These are phyloP conservation scores for Phytophthora uliginosa DNA, from an alignment of 352 stramenopile species.

Conservation along the genomic window DNA sequence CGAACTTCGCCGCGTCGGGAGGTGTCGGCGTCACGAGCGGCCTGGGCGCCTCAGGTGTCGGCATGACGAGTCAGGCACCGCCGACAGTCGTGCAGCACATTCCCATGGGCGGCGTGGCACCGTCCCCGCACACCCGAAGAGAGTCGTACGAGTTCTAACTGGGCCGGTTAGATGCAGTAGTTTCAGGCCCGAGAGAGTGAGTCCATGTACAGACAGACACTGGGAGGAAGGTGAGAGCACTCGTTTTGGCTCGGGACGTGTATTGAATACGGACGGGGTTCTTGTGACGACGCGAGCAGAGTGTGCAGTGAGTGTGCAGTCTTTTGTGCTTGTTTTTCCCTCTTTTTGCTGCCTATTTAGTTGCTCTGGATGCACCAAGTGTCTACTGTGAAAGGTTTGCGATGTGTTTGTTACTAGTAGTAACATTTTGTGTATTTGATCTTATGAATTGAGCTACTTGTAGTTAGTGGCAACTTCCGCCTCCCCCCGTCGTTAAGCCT, in stretches of 20 bases:
- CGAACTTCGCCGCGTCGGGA: slow-evolving; percentile 27
- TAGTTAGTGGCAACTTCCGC: not conserved
- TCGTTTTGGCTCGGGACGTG: slow-evolving; percentile 32
- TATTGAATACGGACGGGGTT: slow-evolving; percentile 39
- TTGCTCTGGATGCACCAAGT: not conserved
- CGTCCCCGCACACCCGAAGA: not conserved
- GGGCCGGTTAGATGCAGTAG: not conserved
- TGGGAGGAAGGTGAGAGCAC: slow-evolving; percentile 15
- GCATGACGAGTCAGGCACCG: slow-evolving; percentile 16
- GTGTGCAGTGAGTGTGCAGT: no score
- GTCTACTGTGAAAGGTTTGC: not conserved
- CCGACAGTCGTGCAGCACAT: not conserved
- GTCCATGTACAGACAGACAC: not conserved
- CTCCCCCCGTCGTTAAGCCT: not conserved
- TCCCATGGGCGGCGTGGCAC: not conserved
- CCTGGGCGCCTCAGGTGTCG: not conserved
- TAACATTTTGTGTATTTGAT: not conserved
- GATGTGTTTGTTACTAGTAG: not conserved
- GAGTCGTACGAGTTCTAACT: not conserved
- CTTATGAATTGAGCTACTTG: not conserved
- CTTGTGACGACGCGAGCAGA: slow-evolving; percentile 16
- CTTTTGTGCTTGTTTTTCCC: not conserved
- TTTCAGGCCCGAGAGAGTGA: not conserved
- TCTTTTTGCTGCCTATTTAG: not conserved
- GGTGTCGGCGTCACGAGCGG: not conserved